These are phyloP conservation scores for Gossypium arboreum DNA, from an alignment of 345 rosid species.

Conservation along the genomic window DNA sequence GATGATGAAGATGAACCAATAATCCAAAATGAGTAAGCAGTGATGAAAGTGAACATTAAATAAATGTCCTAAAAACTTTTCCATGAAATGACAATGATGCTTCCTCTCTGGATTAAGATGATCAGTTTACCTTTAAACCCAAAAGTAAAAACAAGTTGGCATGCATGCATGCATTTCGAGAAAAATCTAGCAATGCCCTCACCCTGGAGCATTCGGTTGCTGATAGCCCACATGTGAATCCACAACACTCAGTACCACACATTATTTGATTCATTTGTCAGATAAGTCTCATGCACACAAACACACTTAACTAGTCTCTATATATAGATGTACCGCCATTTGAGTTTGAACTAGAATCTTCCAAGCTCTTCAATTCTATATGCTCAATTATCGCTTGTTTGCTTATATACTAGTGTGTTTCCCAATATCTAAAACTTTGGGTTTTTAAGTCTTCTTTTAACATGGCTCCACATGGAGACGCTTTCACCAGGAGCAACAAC, in stretches of 20 bases:
- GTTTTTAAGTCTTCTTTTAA: background rate
- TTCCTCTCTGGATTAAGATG: background rate
- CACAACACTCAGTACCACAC: constrained; percentile 30
- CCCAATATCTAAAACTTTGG: background rate
- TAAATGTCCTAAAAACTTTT: constrained; percentile 1
- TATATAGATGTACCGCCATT: background rate
- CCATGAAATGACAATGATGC: constrained; percentile 9
- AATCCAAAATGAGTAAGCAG: background rate
- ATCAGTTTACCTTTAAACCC: background rate
- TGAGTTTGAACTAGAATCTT: background rate
- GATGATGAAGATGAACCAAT: background rate
- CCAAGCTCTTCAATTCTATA: background rate
- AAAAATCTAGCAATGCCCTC: constrained; percentile 22
- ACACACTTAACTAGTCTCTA: background rate
- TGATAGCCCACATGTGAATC: constrained; percentile 35
- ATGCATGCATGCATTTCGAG: background rate
- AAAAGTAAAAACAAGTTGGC: background rate
- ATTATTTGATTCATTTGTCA: constrained; percentile 3
- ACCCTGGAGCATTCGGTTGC: constrained; percentile 10
- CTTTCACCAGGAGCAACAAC: constrained; percentile 30
- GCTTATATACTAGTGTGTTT: background rate
- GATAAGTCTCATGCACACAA: background rate
- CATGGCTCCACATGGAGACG: constrained; percentile 67
- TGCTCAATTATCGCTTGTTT: background rate
- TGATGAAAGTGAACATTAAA: background rate